Conservation (phyloP, 768 basidiomycete genomes). For the Rhodotorula sphaerocarpa region DNA sequence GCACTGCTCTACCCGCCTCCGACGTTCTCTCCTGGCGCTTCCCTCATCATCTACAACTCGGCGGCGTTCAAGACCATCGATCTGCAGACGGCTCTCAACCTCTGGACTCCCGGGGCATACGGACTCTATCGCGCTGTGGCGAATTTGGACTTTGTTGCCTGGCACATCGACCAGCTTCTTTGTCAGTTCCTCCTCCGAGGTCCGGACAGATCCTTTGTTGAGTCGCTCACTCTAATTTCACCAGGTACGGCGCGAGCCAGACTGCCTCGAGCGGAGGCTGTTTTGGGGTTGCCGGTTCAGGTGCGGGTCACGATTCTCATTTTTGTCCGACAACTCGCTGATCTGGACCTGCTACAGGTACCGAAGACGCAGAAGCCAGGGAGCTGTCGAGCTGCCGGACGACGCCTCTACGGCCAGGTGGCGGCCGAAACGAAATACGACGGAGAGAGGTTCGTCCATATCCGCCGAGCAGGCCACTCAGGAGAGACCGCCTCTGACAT, state of each 20-base stretch:
- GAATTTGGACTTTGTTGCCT: constrained; percentile 54
- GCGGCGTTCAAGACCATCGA: constrained; percentile 54
- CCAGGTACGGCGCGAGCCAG: background rate
- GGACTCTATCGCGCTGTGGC: constrained; percentile 54
- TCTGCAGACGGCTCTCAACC: constrained; percentile 58
- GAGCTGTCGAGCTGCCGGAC: constrained; percentile 44
- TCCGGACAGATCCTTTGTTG: too few relatives aligned
- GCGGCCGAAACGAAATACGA: constrained; percentile 94
- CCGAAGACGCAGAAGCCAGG: constrained; percentile 75
- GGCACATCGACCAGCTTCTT: constrained; percentile 43
- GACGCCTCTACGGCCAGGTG: constrained; percentile 45
- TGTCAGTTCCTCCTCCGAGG: background rate
- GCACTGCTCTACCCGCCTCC: constrained; percentile 67
- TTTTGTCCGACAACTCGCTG: too few relatives aligned
- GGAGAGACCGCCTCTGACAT: background rate
- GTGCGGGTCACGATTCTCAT: constrained; percentile 42
- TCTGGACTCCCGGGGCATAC: constrained; percentile 62
- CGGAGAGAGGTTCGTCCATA: constrained; percentile 57
- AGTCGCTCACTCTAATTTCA: accelerated
- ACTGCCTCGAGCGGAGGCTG: constrained; percentile 41
- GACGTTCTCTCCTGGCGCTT: constrained; percentile 48
- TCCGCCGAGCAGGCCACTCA: background rate
- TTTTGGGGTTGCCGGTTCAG: constrained; percentile 57
- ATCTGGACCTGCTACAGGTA: constrained; percentile 48
- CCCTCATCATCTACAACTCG: constrained; percentile 55